These are phyloP conservation scores for Patellifolia procumbens DNA, from an alignment of 179 eudicot species.

Conservation along the genomic window DNA sequence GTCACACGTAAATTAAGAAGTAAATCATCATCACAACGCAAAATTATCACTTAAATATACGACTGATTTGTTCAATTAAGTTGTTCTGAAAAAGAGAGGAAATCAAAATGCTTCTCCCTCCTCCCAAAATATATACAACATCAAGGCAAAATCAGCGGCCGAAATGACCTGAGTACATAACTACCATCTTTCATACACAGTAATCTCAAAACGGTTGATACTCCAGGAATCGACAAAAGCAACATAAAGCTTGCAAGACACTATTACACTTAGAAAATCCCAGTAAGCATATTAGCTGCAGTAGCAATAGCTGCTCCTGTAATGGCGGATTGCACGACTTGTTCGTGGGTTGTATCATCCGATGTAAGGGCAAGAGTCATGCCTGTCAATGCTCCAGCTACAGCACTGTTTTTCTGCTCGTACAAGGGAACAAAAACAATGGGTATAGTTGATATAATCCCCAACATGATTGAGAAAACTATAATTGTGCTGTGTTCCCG, in stretches of 20 bases:
- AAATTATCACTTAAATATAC: too few relatives aligned
- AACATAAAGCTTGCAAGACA: background rate
- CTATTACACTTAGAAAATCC: conserved; percentile 46
- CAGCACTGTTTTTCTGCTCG: conserved; percentile 70
- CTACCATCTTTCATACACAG: background rate
- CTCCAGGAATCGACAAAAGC: background rate
- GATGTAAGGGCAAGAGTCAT: conserved; percentile 60
- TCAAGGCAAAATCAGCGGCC: background rate
- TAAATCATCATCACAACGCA: too few relatives aligned
- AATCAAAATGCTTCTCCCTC: background rate
- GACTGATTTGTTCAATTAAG: too few relatives aligned
- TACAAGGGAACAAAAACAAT: background rate
- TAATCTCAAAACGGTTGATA: background rate
- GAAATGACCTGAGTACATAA: background rate
- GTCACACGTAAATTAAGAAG: too few relatives aligned
- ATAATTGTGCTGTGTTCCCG: background rate
- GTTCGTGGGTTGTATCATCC: conserved; percentile 62
- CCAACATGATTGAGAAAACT: background rate
- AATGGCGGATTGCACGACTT: conserved; percentile 76
- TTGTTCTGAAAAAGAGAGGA: too few relatives aligned
- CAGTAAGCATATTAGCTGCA: conserved; percentile 71
- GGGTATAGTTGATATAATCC: background rate
- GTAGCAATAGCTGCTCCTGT: conserved; percentile 87
- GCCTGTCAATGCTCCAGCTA: conserved; percentile 81
- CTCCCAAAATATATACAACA: background rate